A percentile compares a stretch with the other conserved stretches of the same genome.
Evolutionary conservation across 164 flowering plant genomes (phyloP).

Genomic region (Warburgia ugandensis): DNA sequence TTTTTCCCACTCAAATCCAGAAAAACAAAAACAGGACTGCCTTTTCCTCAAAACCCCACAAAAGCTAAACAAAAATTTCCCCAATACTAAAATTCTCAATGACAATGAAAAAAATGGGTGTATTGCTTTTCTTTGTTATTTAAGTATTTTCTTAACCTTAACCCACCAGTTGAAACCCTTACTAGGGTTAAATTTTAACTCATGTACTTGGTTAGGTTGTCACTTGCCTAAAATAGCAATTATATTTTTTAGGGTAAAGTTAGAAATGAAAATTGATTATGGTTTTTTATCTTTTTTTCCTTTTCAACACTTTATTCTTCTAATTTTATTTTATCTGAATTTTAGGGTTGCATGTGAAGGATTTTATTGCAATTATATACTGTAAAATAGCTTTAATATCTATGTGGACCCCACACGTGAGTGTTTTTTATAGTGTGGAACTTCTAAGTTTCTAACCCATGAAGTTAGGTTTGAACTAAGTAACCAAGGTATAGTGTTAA

Average conservation of each 20-base stretch:
- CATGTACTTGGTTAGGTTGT: not conserved
- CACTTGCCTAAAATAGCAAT: constrained; percentile 12
- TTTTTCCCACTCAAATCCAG: constrained; percentile 25
- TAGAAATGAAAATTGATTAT: not conserved
- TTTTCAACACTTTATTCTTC: not conserved
- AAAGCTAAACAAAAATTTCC: constrained; percentile 3
- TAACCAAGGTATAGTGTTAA: too few species aligned
- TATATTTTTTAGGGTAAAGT: not conserved
- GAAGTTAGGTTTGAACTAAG: too few species aligned
- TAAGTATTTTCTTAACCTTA: constrained; percentile 17
- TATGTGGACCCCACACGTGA: constrained; percentile 10
- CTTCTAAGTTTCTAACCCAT: too few species aligned
- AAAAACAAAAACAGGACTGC: constrained; percentile 18
- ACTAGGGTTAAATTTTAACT: constrained; percentile 29
- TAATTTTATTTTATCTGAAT: not conserved
- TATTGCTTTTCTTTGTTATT: constrained; percentile 10
- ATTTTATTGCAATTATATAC: not conserved
- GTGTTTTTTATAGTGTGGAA: too few species aligned
- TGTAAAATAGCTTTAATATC: not conserved
- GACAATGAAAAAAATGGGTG: constrained; percentile 4
- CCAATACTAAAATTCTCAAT: not conserved
- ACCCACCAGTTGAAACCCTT: constrained; percentile 17
- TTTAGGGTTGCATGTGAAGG: not conserved
- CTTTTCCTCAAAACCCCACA: constrained; percentile 13
- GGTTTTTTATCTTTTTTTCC: not conserved